phyloP scores from a whole-genome alignment of 345 rosid species.

The Eucalyptus grandis region DNA sequence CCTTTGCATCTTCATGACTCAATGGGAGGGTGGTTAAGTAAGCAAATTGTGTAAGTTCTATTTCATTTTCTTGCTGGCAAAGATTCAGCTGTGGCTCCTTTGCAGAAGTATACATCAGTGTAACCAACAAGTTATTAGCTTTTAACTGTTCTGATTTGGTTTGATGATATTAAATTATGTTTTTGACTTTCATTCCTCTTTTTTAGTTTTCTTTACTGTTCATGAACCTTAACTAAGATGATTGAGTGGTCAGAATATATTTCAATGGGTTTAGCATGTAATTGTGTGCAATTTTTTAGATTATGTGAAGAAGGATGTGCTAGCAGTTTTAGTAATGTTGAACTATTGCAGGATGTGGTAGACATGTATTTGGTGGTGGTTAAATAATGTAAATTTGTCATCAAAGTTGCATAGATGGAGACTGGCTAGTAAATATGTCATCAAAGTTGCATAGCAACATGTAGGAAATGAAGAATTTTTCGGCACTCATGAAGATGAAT shows the following conservation, averaged over 20 bases:
- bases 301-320: background rate
- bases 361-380: background rate
- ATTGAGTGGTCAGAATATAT: background rate
- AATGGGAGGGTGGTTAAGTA: constrained; percentile 67
- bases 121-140: background rate
- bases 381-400: background rate
- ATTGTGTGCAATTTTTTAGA: background rate
- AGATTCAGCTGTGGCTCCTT: background rate
- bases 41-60: constrained; percentile 64
- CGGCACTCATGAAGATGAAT: background rate
- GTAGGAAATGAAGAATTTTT: background rate
- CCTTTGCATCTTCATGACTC: constrained; percentile 77
- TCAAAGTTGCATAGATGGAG: background rate
- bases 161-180: background rate
- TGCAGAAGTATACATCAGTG: background rate
- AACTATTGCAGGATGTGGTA: background rate
- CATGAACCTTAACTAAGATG: background rate
- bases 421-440: background rate
- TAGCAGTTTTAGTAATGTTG: background rate
- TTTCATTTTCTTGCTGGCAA: background rate
- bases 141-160: background rate
- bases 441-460: background rate
- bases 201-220: background rate
- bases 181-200: background rate
- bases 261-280: background rate